Base-by-base conservation (phyloP, 225 moss, liverwort and hornwort genomes). In the Bryum argenteum region DNA sequence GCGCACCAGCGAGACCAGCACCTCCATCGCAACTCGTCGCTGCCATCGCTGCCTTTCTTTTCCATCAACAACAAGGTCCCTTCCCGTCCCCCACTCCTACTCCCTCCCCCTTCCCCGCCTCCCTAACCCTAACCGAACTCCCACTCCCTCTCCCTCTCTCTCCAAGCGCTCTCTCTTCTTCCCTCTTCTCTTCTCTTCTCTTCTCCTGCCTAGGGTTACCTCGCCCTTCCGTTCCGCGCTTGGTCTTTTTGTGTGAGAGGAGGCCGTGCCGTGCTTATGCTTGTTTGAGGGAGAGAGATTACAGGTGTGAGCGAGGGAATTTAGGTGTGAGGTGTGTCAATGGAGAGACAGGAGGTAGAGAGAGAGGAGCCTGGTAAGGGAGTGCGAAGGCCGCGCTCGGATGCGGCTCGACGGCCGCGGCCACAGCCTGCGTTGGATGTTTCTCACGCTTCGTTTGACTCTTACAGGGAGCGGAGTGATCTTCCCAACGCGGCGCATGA, bases 371-470 rank as follows among this genome's bases (percentile, higher is more conserved):
- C 76, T n/a, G 70, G 80, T 39, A 89, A 79, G 82, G 91, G 89
- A 78, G 88, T 92, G 56, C 81, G 89, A 40, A 78, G 89, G 74
- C 89, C 87, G 66, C 91, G 91, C 38, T 84, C 89, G 75, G 88
- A 88, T 71, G 89, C 79, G 59, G 77, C 82, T 39, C 85, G 89
- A 55, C 78, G 89, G 63, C 91, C 91, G 19, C 88, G 91, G 64
- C 79, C 89, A 65, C 80, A 77, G 70, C 75, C 72, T 15, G 18
- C 75, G 70, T 18, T n/a, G 14, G 74, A 81, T 73, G 65, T 61
- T 72, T 89, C 82, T 83, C 72, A 86, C 75, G 65, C 70, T 40
- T 76, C 80, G 53, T 69, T 75, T 78, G 85, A 83, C 76, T 80
- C 78, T 81, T 73, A 76, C 86, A 90, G 83, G 88, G 88, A 83